These are phyloP conservation scores for Chenopodium suecicum DNA, from an alignment of 148 eudicot species.

Conservation along the genomic window DNA sequence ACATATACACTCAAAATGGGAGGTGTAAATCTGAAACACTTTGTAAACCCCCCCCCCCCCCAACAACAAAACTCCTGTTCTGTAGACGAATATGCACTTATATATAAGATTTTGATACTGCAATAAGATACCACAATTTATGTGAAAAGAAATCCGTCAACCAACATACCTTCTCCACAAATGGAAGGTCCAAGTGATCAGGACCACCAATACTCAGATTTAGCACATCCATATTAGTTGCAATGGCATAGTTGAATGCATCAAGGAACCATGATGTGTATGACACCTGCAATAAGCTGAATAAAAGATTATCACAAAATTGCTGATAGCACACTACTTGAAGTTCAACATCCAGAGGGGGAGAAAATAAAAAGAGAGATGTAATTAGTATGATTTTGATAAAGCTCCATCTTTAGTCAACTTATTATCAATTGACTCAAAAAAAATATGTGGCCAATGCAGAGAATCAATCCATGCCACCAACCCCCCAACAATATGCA, in stretches of 20 bases:
- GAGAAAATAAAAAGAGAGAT: not conserved
- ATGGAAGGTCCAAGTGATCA: conserved; percentile 96
- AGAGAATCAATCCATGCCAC: too few relatives aligned
- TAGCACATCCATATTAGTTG: conserved; percentile 94
- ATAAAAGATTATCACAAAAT: conserved; percentile 74
- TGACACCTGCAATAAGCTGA: conserved; percentile 99
- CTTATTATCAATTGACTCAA: not conserved
- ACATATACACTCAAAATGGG: too few relatives aligned
- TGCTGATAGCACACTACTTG: conserved; percentile 25
- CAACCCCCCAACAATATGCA: too few relatives aligned
- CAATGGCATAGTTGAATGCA: conserved; percentile 99
- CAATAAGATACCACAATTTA: conserved; percentile 5
- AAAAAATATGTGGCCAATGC: not conserved
- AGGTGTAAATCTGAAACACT: not conserved
- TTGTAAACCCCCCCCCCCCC: not conserved
- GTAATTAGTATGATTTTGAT: not conserved
- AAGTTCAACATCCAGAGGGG: conserved; percentile 11
- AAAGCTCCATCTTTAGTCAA: not conserved
- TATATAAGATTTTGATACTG: not conserved
- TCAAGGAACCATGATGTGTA: conserved; percentile 99
- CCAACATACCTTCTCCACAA: conserved; percentile 85
- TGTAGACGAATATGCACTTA: conserved; percentile 8
- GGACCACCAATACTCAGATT: conserved; percentile 99
- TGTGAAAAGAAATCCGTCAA: conserved; percentile 14
- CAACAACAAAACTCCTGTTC: too few relatives aligned